Evolutionary conservation across 129 eudicot species (phyloP).

Genomic region (Flaveria robusta): DNA sequence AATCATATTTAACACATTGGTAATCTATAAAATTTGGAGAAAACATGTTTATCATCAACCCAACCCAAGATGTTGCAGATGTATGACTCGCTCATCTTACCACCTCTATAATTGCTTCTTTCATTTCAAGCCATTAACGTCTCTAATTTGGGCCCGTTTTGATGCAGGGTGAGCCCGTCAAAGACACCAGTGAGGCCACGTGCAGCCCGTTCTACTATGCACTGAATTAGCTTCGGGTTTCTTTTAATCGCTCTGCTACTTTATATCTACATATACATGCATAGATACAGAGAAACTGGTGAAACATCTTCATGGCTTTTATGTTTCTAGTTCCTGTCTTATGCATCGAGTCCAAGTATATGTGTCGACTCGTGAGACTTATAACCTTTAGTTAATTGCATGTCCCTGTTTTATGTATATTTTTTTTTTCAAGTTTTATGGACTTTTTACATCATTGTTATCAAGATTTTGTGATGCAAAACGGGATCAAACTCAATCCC

Average conservation of each 20-base stretch:
- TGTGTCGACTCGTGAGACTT: constrained; percentile 26
- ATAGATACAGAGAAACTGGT: constrained; percentile 37
- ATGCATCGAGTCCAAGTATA: constrained; percentile 36
- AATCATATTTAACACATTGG: not conserved
- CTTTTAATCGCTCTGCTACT: constrained; percentile 26
- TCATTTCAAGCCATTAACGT: not conserved
- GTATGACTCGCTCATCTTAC: not conserved
- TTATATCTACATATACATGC: constrained; percentile 28
- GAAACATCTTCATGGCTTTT: constrained; percentile 24
- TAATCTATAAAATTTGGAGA: not conserved
- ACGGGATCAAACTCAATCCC: not conserved
- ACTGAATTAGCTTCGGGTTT: constrained; percentile 34
- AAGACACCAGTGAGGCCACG: constrained; percentile 91
- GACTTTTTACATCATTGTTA: not conserved
- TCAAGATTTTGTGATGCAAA: constrained; percentile 7
- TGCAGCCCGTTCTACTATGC: constrained; percentile 55
- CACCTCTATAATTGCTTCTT: not conserved
- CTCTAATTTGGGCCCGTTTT: constrained; percentile 14
- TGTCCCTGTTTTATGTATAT: not conserved
- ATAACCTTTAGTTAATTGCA: constrained; percentile 26
- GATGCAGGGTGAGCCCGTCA: constrained; percentile 85
- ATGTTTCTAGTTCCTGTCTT: constrained; percentile 39
- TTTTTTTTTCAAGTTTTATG: constrained; percentile 6
- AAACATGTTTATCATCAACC: not conserved
- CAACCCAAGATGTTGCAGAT: not conserved